Base-by-base conservation (phyloP, 305 asterid species). In the Rubia tinctorum region DNA sequence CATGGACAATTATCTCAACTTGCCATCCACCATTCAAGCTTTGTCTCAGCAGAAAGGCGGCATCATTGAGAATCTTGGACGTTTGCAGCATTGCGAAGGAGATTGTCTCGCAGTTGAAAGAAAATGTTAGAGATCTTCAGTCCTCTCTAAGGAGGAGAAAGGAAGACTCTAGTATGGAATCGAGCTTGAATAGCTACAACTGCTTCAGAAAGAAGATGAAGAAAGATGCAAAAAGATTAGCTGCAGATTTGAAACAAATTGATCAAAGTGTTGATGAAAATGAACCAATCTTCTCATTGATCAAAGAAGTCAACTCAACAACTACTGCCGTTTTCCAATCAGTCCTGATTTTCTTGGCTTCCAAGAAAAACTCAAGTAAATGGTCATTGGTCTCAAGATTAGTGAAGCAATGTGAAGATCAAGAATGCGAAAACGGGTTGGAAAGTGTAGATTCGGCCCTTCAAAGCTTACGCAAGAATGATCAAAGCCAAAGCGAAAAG, bases 311-410 rank as follows among this genome's bases (percentile, higher is more conserved):
- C 10, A 66, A 22, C n/a, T 64, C 77, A 17, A 72, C 75, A 0
- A 80, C 75, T 25, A 30, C 66, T 43, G 63, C 78, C 8, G 68
- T 74, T 13, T 83, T 80, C 65, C 80, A 76, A 60, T 62, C 77
- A 20, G 62, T 75, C 27, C 56, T 83, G 64, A 1, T 11, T n/a
- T 83, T 76, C 68, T 63, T 83, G 39, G 76, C 69, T 45, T 70
- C 69, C 34, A 79, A 73, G 68, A 66, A 69, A 30, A 76, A 74
- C 76, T 13, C 66, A 64, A 75, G 51, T 34, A 81, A 74, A 76
- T 83, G 87, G 85, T 81, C 77, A 49, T 42, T 82, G 76, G 83
- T 81, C 68, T 81, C 82, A 59, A 84, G 72, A 76, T 71, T 81
- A 61, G 66, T 81, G 11, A 65, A 76, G 39, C 79, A 68, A 17